Evolutionary conservation across 139 green algal species (phyloP).

Genomic region (Spirogloea muscicola): DNA sequence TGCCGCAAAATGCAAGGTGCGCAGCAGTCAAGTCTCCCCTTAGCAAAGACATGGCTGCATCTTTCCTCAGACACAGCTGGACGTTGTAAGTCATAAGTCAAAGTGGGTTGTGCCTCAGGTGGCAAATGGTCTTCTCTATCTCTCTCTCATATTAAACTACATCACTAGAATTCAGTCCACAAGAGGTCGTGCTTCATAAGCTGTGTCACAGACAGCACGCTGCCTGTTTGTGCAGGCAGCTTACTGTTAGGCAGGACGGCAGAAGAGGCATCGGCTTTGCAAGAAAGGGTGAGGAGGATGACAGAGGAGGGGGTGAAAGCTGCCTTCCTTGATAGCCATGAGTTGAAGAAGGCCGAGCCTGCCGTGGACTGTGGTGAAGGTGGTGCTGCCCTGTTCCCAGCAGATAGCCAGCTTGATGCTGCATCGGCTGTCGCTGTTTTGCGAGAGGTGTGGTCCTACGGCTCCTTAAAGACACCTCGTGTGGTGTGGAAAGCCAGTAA

Average conservation of each 20-base stretch:
- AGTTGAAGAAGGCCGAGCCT: neutral
- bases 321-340: neutral
- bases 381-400: constrained; percentile 17
- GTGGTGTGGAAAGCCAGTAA: no score
- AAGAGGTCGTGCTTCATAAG: no score
- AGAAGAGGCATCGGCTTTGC: constrained; percentile 4
- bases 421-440: constrained; percentile 13
- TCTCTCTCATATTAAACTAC: no score
- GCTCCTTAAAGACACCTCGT: no score
- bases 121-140: neutral
- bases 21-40: no score
- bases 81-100: no score
- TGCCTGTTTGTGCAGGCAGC: constrained; percentile 25
- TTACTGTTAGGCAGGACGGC: constrained; percentile 6
- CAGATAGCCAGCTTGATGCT: constrained; percentile 26
- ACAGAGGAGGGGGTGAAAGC: neutral
- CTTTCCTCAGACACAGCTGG: no score
- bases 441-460: no score
- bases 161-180: no score
- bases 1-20: no score
- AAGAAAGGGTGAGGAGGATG: neutral
- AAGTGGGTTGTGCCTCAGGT: neutral
- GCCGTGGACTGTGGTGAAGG: neutral
- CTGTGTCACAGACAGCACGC: no score
- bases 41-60: no score